Evolutionary conservation across 805 yeast species (phyloP).

Genomic region (Saccharomycopsis synnaedendra): DNA sequence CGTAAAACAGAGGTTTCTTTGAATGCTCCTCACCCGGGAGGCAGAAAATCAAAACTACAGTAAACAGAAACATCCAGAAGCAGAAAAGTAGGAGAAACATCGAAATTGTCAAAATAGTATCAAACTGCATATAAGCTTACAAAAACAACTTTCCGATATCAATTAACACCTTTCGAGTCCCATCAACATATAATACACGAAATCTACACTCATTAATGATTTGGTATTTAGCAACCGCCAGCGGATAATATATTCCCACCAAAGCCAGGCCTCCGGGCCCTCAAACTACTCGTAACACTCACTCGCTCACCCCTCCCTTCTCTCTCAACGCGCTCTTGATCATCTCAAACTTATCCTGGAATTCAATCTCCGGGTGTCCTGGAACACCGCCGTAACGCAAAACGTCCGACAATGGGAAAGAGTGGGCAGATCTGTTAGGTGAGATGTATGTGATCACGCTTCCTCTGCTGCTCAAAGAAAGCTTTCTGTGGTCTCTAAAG

Average conservation of each 20-base stretch:
- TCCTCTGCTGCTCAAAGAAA: slow-evolving; percentile 70
- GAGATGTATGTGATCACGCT: slow-evolving; percentile 71
- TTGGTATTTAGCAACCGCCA: neutral
- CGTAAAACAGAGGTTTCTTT: neutral
- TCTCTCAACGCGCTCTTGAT: slow-evolving; percentile 58
- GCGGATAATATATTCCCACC: too few relatives aligned
- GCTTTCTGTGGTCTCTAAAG: slow-evolving; percentile 88
- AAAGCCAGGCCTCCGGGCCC: too few relatives aligned
- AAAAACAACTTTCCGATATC: neutral
- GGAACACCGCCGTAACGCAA: slow-evolving; percentile 37
- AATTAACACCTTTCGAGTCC: neutral
- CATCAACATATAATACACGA: neutral
- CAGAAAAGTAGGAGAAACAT: neutral
- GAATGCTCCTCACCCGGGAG: neutral
- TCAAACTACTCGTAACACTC: too few relatives aligned
- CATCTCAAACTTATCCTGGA: slow-evolving; percentile 34
- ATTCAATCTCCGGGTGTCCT: slow-evolving; percentile 33
- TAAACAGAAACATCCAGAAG: neutral
- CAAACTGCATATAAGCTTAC: neutral
- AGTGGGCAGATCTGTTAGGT: slow-evolving; percentile 60
- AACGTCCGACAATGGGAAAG: slow-evolving; percentile 43
- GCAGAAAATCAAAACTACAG: neutral
- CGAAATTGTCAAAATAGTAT: neutral
- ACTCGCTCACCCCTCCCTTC: neutral
- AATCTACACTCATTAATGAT: neutral